Base-by-base conservation (phyloP, 139 green algal species). In the Limnomonas spitsbergensis region DNA sequence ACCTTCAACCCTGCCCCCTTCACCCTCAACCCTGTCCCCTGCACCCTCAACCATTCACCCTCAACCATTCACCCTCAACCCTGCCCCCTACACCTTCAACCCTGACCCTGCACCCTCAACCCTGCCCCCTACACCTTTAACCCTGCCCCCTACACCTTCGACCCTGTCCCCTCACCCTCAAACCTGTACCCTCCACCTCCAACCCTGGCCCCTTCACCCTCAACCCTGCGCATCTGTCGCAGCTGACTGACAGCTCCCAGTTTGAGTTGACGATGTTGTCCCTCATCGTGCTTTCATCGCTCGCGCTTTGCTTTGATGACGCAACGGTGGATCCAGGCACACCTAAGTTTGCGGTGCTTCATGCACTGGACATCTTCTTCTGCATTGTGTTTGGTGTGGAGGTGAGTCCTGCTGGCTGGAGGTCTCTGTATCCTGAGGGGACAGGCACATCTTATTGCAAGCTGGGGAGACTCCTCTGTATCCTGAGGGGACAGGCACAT, bases 271-370 rank as follows among this genome's bases (percentile, higher is more conserved):
- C 29, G 3, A 74, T 74, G 68, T 32, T 74, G 35, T 9, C 24
- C 68, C 34, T 74, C 36, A 74, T 74, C 68, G 3, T 74, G 36
- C 24, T 32, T n/a, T 74, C 68, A 26, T 74, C 24, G 7, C 14
- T 74, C 35, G 68, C 40, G 68, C 68, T 74, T 26, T 74, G 68
- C 68, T 74, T 74, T 47, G 68, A 74, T 32, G 68, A 74, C 24
- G 34, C 34, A 26, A 26, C 35, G 7, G 68, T 74, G 6, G 24
- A 53, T 24, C 68, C 68, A 29, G 68, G 68, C 4, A 53, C 68
- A 7, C 14, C 68, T 4, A 47, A 74, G 36, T 26, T 29, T 4
- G 24, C 29, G 35, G 68, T 47, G 35, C 36, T 74, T 3, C 4
- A 9, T 4, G 35, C 36, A 20, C 9, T 74, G 68, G 68, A 74